These are phyloP conservation scores for Sclerotinia nivalis DNA, from an alignment of 2,329 filamentous ascomycete genomes.

Conservation along the genomic window DNA sequence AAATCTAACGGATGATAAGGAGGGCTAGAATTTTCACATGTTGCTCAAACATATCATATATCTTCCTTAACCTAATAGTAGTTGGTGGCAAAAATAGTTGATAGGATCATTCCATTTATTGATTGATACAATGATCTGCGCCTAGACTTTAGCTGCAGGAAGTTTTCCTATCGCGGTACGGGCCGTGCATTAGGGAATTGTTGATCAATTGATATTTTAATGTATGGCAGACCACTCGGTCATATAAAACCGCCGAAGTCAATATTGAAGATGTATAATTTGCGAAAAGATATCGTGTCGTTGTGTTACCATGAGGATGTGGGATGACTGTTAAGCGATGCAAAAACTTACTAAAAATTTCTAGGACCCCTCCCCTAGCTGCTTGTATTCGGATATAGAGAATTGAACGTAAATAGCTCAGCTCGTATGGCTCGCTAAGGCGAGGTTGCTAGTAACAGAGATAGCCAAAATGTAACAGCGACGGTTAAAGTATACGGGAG, in stretches of 20 bases:
- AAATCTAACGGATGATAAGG: not conserved
- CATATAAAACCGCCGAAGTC: conserved; percentile 18
- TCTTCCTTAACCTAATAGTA: conserved; percentile 4
- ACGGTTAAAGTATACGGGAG: not conserved
- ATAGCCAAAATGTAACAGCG: not conserved
- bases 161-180: conserved; percentile 20
- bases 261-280: not conserved
- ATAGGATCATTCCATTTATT: not conserved
- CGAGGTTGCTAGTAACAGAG: not conserved
- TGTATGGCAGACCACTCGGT: conserved; percentile 20
- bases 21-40: not conserved
- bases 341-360: not conserved
- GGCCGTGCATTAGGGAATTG: conserved; percentile 18
- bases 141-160: conserved; percentile 15
- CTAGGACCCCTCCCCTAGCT: not conserved
- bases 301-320: not conserved
- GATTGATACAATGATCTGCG: not conserved
- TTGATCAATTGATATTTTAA: conserved; percentile 17
- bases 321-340: conserved; percentile 15
- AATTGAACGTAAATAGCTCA: not conserved
- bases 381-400: not conserved
- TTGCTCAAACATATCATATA: conserved; percentile 5
- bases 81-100: conserved; percentile 4
- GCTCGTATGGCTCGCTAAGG: not conserved
- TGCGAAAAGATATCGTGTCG: conserved; percentile 8